Percentiles rank a stretch among this genome's conserved stretches.
Conservation (phyloP, 306 rosid genomes). For the Prunus mongolica region DNA sequence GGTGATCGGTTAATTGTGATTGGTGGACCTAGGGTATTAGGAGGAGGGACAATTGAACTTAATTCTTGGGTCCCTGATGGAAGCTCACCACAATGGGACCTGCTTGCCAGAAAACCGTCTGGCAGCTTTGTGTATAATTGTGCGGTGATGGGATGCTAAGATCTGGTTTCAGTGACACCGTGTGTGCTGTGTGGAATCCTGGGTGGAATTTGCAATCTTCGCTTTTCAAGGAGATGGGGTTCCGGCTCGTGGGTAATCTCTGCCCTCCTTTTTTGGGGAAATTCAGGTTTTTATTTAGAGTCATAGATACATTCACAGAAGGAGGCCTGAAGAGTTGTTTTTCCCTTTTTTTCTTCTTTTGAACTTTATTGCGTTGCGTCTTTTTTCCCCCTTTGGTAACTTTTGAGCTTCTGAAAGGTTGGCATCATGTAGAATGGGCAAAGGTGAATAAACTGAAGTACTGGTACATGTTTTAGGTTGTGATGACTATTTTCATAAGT, state of each 20-base stretch:
- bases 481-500: slow-evolving; percentile 35
- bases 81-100: slow-evolving; percentile 49
- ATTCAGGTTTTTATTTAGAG: slow-evolving; percentile 31
- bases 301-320: slow-evolving; percentile 38
- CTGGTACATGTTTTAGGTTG: slow-evolving; percentile 40
- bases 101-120: slow-evolving; percentile 38
- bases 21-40: slow-evolving; percentile 40
- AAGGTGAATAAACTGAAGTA: slow-evolving; percentile 39
- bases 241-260: slow-evolving; percentile 33
- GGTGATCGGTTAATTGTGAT: slow-evolving; percentile 56
- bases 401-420: slow-evolving; percentile 36
- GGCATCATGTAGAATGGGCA: slow-evolving; percentile 42
- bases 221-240: slow-evolving; percentile 36
- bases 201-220: slow-evolving; percentile 33
- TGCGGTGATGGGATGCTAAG: slow-evolving; percentile 80
- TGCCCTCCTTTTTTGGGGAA: slow-evolving; percentile 36
- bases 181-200: slow-evolving; percentile 22
- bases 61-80: slow-evolving; percentile 53
- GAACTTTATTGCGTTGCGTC: slow-evolving; percentile 18
- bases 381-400: slow-evolving; percentile 25
- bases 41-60: slow-evolving; percentile 38
- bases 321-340: slow-evolving; percentile 35
- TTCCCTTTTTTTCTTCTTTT: not conserved
- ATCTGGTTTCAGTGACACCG: slow-evolving; percentile 11
- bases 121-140: slow-evolving; percentile 71